phyloP scores from a whole-genome alignment of 176 grass and related monocot species.

The Avena atlantica region DNA sequence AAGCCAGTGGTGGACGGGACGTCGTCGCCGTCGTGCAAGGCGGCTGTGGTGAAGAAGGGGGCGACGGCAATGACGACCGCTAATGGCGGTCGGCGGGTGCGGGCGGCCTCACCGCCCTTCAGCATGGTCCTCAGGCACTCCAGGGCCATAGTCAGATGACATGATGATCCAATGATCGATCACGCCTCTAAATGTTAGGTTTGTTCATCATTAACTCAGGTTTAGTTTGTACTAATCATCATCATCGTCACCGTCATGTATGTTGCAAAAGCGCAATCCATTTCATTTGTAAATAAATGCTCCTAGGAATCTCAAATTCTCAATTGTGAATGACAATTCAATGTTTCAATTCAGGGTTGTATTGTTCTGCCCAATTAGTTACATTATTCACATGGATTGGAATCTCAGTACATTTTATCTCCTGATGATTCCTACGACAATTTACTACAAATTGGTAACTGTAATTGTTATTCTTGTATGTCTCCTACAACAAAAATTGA shows the following conservation, averaged over 20 bases:
- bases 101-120: slow-evolving; percentile 5
- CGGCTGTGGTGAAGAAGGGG: slow-evolving; percentile 38
- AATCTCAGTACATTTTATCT: neutral
- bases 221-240: neutral
- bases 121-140: slow-evolving; percentile 70
- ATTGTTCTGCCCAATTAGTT: neutral
- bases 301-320: neutral
- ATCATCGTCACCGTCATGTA: neutral
- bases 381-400: neutral
- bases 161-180: slow-evolving; percentile 13
- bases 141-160: slow-evolving; percentile 58
- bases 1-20: neutral
- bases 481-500: neutral
- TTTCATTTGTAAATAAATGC: neutral
- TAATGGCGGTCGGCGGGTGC: neutral
- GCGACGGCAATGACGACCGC: slow-evolving; percentile 1
- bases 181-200: too few species aligned
- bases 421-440: neutral
- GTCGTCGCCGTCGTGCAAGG: slow-evolving; percentile 50
- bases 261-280: neutral
- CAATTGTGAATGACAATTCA: neutral
- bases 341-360: neutral
- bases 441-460: neutral
- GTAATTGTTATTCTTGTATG: neutral
- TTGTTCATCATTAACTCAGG: neutral